These are phyloP conservation scores for Quercus gilva DNA, from an alignment of 306 rosid genomes.

Conservation along the genomic window DNA sequence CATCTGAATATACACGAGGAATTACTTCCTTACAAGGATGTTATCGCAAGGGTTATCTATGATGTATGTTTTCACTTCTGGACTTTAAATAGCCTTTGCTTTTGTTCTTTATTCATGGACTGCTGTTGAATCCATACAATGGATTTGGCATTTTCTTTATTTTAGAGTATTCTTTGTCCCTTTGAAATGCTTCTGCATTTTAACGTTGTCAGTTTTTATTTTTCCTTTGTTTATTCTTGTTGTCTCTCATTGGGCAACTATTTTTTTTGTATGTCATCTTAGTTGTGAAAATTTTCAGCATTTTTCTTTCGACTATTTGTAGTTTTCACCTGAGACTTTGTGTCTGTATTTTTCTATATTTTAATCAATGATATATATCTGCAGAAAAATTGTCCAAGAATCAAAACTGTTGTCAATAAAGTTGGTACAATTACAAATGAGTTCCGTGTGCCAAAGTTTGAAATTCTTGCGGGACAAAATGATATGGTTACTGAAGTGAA, in stretches of 20 bases:
- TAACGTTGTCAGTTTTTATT: background rate
- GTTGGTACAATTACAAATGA: constrained; percentile 85
- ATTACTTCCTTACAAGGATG: constrained; percentile 78
- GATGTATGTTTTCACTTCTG: constrained; percentile 56
- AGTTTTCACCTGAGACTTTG: background rate
- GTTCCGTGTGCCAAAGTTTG: constrained; percentile 89
- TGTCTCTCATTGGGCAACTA: background rate
- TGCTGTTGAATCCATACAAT: constrained; percentile 6
- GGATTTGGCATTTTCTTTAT: background rate
- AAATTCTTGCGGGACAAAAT: constrained; percentile 76
- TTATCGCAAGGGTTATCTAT: constrained; percentile 84
- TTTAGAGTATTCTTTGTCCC: background rate
- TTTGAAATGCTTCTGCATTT: background rate
- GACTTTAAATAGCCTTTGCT: background rate
- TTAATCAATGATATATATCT: constrained; percentile 7
- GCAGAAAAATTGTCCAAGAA: constrained; percentile 95
- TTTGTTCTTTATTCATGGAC: constrained; percentile 8
- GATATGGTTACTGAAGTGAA: constrained; percentile 89
- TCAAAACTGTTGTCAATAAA: constrained; percentile 87
- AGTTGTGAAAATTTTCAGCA: background rate
- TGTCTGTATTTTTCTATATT: background rate
- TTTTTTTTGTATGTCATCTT: background rate
- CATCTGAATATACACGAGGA: constrained; percentile 91
- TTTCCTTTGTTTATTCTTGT: background rate
- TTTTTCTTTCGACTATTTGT: background rate